Evolutionary conservation across 1,284 basidiomycete species (phyloP).

Genomic region (Cryptococcus maquisensis): DNA sequence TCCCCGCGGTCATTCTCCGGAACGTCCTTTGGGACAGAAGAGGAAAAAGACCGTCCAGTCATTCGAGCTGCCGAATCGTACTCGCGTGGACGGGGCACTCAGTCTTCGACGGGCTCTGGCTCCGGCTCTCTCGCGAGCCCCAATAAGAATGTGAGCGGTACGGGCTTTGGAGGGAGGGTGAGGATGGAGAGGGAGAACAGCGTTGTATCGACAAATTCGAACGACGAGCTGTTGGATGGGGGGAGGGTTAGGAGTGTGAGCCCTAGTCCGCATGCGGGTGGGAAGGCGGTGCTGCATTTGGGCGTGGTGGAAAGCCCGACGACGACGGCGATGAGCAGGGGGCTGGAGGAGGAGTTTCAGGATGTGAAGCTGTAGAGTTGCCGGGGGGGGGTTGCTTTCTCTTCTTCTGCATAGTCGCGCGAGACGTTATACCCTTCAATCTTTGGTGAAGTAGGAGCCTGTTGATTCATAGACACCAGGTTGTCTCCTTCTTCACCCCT

Average conservation of each 20-base stretch:
- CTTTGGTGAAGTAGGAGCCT: no score
- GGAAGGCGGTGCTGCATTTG: background rate
- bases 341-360: constrained; percentile 26
- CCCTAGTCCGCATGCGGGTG: background rate
- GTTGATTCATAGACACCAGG: no score
- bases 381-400: background rate
- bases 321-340: constrained; percentile 1
- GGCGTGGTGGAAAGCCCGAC: background rate
- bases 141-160: background rate
- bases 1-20: constrained; percentile 5
- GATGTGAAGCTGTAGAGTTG: constrained; percentile 25
- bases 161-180: background rate
- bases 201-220: constrained; percentile 20
- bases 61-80: constrained; percentile 5
- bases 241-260: constrained; percentile 1
- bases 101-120: background rate
- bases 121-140: background rate
- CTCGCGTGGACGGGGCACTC: background rate
- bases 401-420: background rate
- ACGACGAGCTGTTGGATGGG: constrained; percentile 26
- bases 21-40: constrained; percentile 10
- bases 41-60: constrained; percentile 19
- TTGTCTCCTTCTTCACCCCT: no score
- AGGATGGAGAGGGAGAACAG: constrained; percentile 21
- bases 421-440: no score